Evolutionary conservation across 306 rosid genomes (phyloP).

Genomic region (Quercus berberidifolia): DNA sequence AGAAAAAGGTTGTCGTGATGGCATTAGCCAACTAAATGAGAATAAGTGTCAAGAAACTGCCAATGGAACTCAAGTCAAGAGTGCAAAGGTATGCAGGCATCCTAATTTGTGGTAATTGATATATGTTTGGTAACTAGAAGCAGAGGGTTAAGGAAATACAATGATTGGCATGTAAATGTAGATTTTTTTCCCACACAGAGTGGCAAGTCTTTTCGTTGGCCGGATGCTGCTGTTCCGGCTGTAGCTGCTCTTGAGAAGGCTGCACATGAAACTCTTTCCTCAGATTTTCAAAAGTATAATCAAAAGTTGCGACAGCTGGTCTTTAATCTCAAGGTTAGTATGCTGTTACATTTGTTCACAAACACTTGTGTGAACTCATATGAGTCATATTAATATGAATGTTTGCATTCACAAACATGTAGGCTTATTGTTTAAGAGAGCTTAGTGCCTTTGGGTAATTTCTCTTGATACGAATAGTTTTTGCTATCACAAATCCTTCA

Average conservation of each 20-base stretch:
- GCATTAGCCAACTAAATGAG: constrained; percentile 30
- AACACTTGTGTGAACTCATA: not conserved
- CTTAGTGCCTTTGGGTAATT: not conserved
- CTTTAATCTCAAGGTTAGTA: constrained; percentile 77
- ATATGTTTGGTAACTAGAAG: not conserved
- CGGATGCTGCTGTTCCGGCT: constrained; percentile 77
- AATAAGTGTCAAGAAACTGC: constrained; percentile 25
- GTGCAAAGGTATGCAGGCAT: constrained; percentile 50
- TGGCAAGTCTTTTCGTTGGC: constrained; percentile 69
- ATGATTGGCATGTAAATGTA: not conserved
- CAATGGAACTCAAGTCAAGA: constrained; percentile 39
- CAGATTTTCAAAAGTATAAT: constrained; percentile 82
- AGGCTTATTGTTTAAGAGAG: not conserved
- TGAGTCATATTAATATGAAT: not conserved
- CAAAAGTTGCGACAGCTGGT: constrained; percentile 69
- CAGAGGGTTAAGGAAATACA: not conserved
- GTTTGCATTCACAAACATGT: not conserved
- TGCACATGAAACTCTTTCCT: constrained; percentile 55
- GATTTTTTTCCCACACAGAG: constrained; percentile 38
- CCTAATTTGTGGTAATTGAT: not conserved
- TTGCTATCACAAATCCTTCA: not conserved
- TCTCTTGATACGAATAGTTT: not conserved
- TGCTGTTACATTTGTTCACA: not conserved
- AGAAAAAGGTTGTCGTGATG: constrained; percentile 42
- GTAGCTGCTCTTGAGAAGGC: constrained; percentile 79